Base-by-base conservation (phyloP, 78 protist species). In the Cavenderia fasciculata region DNA sequence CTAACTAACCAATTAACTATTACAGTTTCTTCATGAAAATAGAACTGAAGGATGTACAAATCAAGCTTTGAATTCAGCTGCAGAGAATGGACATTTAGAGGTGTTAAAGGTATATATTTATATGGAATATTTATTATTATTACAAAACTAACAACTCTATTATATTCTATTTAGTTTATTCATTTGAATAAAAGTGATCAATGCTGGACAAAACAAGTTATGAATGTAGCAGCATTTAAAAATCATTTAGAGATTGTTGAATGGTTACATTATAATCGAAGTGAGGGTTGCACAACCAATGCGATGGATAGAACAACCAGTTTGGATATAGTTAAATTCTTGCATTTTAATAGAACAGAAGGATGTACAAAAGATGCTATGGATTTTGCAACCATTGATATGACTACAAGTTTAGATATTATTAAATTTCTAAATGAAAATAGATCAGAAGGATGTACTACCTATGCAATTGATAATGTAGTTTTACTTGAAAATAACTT, bases 301-400 rank as follows among this genome's bases (percentile, higher is more conserved):
- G 72, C 72, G 4, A 31, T 63, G 43, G 72, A 63, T 40, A 11
- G 4, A 12, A 47, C 72, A 1, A 47, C 72, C 2, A 21, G 31
- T 47, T 21, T 63, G 8, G 47, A 63, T 16, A 8, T 38, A 7
- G 47, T 63, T 5, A 14, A 8, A 16, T 63, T 19, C 38, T 21
- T 63, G n/a, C 72, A 63, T 63, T 16, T n/a, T 6, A 63, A 63
- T 38, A 43, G 72, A 63, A 63, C 72, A 21, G 72, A 63, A 38
- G 72, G 72, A 14, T 63, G 72, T 21, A 63, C 72, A 7, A 2
- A 21, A 19, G 72, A 63, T 5, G 25, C 38, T 21, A 36, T 16
- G 27, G 63, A 57, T 2, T 3, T 10, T 27, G 63, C 63, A 21
- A 25, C n/a, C n/a, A 27, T 3, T 57, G 10, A 23, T 10, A 21